Conservation (phyloP, 1,284 basidiomycete genomes). For the Puccinia coronata region DNA sequence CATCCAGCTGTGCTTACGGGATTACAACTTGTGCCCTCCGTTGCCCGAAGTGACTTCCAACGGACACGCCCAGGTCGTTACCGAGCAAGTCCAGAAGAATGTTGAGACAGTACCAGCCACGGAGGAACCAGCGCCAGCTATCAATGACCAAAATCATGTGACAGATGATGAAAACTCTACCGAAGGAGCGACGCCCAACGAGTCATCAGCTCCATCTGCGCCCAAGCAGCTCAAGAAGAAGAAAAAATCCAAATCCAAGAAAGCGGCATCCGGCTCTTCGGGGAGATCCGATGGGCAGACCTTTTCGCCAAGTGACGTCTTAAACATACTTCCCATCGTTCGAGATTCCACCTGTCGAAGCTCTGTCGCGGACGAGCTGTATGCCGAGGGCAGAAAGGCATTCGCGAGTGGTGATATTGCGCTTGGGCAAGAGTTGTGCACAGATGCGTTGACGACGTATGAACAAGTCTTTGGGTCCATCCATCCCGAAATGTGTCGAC, state of each 20-base stretch:
- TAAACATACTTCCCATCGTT: constrained; percentile 64
- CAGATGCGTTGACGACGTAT: constrained; percentile 64
- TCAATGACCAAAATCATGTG: constrained; percentile 9
- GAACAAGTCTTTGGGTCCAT: constrained; percentile 66
- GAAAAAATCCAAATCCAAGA: constrained; percentile 59
- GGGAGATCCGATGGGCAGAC: constrained; percentile 56
- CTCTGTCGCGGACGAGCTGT: constrained; percentile 64
- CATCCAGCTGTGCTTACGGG: constrained; percentile 64
- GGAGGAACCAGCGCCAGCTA: constrained; percentile 22
- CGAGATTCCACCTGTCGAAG: constrained; percentile 62
- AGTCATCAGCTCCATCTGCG: constrained; percentile 21
- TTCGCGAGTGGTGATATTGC: constrained; percentile 63
- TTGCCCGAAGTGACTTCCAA: constrained; percentile 34
- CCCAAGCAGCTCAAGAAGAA: constrained; percentile 55
- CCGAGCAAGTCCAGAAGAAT: constrained; percentile 46
- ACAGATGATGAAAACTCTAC: constrained; percentile 50
- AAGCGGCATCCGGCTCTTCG: constrained; percentile 54
- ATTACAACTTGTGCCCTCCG: constrained; percentile 61
- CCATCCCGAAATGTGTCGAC: constrained; percentile 64
- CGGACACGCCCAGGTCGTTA: constrained; percentile 27
- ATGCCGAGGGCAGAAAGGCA: constrained; percentile 63
- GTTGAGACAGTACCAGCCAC: constrained; percentile 51
- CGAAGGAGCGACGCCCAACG: constrained; percentile 28
- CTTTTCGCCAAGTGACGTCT: constrained; percentile 63
- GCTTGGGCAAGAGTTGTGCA: constrained; percentile 63